Base-by-base conservation (phyloP, 75 land plant genomes). In the Pinus albicaulis region DNA sequence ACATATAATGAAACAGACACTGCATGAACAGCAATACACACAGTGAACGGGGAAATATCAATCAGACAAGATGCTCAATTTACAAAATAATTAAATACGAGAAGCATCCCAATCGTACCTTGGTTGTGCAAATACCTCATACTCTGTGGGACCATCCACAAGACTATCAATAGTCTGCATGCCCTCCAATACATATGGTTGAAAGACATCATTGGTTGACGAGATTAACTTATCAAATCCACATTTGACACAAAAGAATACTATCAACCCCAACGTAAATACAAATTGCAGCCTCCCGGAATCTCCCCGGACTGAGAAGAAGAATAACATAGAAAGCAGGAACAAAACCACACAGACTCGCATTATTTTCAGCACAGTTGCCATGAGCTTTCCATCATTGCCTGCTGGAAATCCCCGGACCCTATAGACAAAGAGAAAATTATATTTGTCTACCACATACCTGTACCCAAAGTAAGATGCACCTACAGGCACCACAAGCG, bases 391-490 rank as follows among this genome's bases (percentile, higher is more conserved):
- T 59, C 96, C 96, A 80, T 93, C 96, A 80, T 93, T 93, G 44
- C 90, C 90, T 58, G 94, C 86, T 34, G 94, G 91, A 58, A 89
- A 89, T 0, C 96, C 96, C 34, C 90, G 75, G 7, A 88, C 92
- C 83, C 96, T 82, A 60, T 89, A 93, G 19, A 93, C 87, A 74
- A 92, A 93, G 38, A 93, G 83, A 76, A 93, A 93, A 76, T 93
- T 93, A 76, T 93, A 93, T 77, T 93, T 93, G 75, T 93, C 96
- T n/a, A 93, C 96, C 63, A 92, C 76, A 79, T 92, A 93, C 59
- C 96, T 82, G 70, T 93, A 93, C 22, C 96, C 96, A 76, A 93
- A 93, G 74, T 93, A 93, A 23, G 82, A 65, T 62, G 94, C 87
- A 72, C 95, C 96, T 25, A 93, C 87, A 11, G 96, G 96, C 56